phyloP scores from a whole-genome alignment of 2,329 filamentous ascomycete genomes.

The Calcarisporium arbuscula region DNA sequence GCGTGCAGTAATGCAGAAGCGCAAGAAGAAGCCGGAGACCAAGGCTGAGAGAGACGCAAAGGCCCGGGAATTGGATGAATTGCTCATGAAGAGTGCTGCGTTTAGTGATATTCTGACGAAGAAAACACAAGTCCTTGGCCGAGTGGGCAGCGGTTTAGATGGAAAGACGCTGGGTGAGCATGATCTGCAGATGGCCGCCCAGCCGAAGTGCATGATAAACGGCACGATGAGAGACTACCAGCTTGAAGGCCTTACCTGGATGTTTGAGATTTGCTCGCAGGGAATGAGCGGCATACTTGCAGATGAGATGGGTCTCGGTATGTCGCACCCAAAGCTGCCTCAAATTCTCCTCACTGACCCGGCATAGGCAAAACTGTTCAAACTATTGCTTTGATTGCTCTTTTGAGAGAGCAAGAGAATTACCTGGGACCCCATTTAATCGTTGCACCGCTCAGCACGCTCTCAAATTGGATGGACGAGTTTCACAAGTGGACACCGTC shows the following conservation, averaged over 20 bases:
- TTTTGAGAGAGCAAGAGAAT: slow-evolving; percentile 78
- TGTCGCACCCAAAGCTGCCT: slow-evolving; percentile 11
- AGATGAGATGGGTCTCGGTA: slow-evolving; percentile 84
- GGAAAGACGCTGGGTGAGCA: slow-evolving; percentile 56
- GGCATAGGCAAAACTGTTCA: slow-evolving; percentile 76
- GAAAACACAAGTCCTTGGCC: slow-evolving; percentile 56
- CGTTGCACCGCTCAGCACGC: slow-evolving; percentile 81
- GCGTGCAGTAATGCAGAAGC: slow-evolving; percentile 32
- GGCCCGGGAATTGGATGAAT: slow-evolving; percentile 51
- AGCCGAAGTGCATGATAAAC: slow-evolving; percentile 77
- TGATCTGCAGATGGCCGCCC: slow-evolving; percentile 71
- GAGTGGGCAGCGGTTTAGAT: slow-evolving; percentile 54
- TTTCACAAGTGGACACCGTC: slow-evolving; percentile 84
- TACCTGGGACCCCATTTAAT: slow-evolving; percentile 85
- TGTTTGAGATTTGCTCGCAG: slow-evolving; percentile 74
- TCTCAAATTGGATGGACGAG: slow-evolving; percentile 94
- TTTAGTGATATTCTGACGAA: slow-evolving; percentile 59
- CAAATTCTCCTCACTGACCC: slow-evolving; percentile 6
- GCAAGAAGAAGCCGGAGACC: slow-evolving; percentile 41
- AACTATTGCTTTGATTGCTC: slow-evolving; percentile 79
- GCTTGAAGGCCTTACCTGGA: slow-evolving; percentile 89
- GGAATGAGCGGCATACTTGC: slow-evolving; percentile 87
- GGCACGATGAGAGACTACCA: slow-evolving; percentile 94
- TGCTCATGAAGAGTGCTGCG: slow-evolving; percentile 52
- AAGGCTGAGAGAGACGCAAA: slow-evolving; percentile 51